phyloP scores from a whole-genome alignment of 345 rosid genomes.

The Eucalyptus pauciflora region DNA sequence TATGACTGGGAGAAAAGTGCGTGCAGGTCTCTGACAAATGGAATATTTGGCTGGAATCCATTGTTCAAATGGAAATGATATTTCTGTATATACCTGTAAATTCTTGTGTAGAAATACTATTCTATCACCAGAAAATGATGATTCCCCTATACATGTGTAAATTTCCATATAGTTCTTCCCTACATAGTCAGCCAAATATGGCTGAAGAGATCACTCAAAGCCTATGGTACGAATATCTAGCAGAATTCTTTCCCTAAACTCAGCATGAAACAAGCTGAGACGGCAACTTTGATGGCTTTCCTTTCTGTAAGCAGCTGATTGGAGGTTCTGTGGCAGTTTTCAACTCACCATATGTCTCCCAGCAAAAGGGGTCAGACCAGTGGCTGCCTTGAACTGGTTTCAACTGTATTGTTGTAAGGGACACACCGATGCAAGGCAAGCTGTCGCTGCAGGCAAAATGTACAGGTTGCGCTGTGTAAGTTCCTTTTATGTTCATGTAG shows the following conservation, averaged over 20 bases:
- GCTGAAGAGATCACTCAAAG: not conserved
- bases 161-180: not conserved
- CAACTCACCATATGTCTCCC: slow-evolving; percentile 73
- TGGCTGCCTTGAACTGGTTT: slow-evolving; percentile 24
- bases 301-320: slow-evolving; percentile 46
- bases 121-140: not conserved
- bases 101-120: not conserved
- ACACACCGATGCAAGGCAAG: slow-evolving; percentile 66
- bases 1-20: not conserved
- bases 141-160: not conserved
- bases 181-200: not conserved
- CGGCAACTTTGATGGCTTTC: slow-evolving; percentile 19
- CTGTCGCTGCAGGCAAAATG: slow-evolving; percentile 79
- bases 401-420: slow-evolving; percentile 46
- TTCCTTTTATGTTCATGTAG: slow-evolving; percentile 65
- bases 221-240: not conserved
- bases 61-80: not conserved
- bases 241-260: not conserved
- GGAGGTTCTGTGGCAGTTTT: slow-evolving; percentile 52
- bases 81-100: not conserved
- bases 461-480: slow-evolving; percentile 52
- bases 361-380: slow-evolving; percentile 44
- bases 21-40: not conserved
- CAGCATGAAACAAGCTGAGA: slow-evolving; percentile 30
- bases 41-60: not conserved